Evolutionary conservation across 768 basidiomycete genomes (phyloP).

Genomic region (Lactarius sp.): DNA sequence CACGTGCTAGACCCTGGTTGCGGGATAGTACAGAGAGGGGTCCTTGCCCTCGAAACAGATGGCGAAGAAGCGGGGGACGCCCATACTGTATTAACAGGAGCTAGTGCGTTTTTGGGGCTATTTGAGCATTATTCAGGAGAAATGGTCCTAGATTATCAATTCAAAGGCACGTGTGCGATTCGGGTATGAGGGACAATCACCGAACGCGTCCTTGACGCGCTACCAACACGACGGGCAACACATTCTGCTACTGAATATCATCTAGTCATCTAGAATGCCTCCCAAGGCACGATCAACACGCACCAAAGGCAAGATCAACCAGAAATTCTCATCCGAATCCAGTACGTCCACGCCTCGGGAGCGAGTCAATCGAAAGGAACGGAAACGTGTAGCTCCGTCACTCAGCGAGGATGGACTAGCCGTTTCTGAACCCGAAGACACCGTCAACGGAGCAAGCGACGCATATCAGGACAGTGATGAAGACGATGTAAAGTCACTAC

Average conservation of each 20-base stretch:
- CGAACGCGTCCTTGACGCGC: no score
- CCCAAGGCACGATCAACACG: slow-evolving; percentile 19
- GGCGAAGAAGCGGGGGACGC: background rate
- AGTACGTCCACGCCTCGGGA: background rate
- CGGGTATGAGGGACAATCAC: no score
- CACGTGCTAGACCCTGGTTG: slow-evolving; percentile 5
- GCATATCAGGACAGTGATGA: slow-evolving; percentile 27
- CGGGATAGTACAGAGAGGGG: background rate
- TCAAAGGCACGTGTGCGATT: background rate
- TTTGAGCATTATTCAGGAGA: background rate
- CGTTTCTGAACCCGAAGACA: slow-evolving; percentile 14
- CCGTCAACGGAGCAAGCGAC: slow-evolving; percentile 11
- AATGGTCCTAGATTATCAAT: background rate
- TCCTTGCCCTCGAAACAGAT: background rate
- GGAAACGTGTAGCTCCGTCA: background rate
- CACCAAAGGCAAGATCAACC: background rate
- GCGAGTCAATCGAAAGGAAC: background rate
- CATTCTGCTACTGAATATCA: background rate
- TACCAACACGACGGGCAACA: background rate
- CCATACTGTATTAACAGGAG: background rate
- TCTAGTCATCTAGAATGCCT: slow-evolving; percentile 8
- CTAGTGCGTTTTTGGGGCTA: background rate
- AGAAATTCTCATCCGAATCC: background rate
- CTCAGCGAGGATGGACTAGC: background rate
- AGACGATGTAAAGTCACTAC: slow-evolving; percentile 30